Conservation (phyloP, 495 filamentous ascomycete species). For the Aspergillus leporis region DNA sequence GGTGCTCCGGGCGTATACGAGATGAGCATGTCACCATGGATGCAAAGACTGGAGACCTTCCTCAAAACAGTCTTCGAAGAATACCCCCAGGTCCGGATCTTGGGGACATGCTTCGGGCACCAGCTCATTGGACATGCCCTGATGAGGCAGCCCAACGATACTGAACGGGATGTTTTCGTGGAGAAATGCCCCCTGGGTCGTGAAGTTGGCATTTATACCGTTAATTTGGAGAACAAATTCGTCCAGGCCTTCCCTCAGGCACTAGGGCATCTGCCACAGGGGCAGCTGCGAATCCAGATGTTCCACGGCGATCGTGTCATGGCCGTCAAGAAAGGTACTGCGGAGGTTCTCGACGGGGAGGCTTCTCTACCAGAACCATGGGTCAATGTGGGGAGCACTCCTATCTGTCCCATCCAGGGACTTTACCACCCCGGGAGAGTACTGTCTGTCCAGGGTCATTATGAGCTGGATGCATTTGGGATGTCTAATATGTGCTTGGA, state of each 20-base stretch:
- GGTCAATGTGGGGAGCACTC: constrained; percentile 36
- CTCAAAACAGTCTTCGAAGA: constrained; percentile 32
- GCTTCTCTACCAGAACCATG: constrained; percentile 26
- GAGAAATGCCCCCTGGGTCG: constrained; percentile 32
- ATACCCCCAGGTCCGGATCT: constrained; percentile 38
- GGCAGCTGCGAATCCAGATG: constrained; percentile 35
- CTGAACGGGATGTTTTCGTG: constrained; percentile 20
- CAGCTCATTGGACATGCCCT: constrained; percentile 40
- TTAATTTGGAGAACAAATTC: constrained; percentile 29
- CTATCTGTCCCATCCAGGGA: constrained; percentile 40
- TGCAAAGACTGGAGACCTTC: constrained; percentile 28
- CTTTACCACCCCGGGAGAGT: constrained; percentile 35
- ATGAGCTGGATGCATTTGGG: constrained; percentile 39
- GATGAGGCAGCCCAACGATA: constrained; percentile 20
- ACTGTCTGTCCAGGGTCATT: constrained; percentile 38
- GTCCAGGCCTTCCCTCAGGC: constrained; percentile 22
- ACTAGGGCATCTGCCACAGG: constrained; percentile 14
- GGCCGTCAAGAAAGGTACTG: constrained; percentile 12
- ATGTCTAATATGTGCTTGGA: background rate
- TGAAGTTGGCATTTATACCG: constrained; percentile 35
- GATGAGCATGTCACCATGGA: constrained; percentile 32
- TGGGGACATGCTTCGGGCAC: constrained; percentile 45
- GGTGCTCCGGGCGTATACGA: constrained; percentile 33
- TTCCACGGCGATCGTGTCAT: constrained; percentile 42
- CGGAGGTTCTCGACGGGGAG: background rate